Evolutionary conservation across 805 yeast genomes (phyloP).

Genomic region (Metschnikowia lachancei): DNA sequence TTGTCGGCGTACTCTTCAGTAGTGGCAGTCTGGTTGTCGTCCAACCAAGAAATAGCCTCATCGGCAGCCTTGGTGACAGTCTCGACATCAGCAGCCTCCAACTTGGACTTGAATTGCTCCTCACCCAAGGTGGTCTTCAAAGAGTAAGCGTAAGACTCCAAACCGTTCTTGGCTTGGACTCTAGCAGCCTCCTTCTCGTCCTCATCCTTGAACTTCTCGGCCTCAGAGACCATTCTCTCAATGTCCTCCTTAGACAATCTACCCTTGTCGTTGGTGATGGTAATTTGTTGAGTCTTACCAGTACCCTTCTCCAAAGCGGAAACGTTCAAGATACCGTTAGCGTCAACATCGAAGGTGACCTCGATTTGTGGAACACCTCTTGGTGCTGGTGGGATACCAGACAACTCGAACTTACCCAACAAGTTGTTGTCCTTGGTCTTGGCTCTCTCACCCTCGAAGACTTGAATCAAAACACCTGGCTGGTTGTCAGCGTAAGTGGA

Average conservation of each 20-base stretch:
- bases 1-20: constrained; percentile 88
- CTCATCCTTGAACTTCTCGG: constrained; percentile 67
- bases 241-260: constrained; percentile 96
- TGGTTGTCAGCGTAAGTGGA: constrained; percentile 97
- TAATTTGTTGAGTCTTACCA: constrained; percentile 94
- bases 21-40: constrained; percentile 86
- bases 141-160: constrained; percentile 93
- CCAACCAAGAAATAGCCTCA: constrained; percentile 88
- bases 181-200: constrained; percentile 90
- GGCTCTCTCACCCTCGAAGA: constrained; percentile 97
- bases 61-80: constrained; percentile 75
- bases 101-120: constrained; percentile 63
- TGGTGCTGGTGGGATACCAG: constrained; percentile 98
- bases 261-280: constrained; percentile 98
- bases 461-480: constrained; percentile 98
- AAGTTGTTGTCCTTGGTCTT: constrained; percentile 93
- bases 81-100: constrained; percentile 63
- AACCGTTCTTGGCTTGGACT: constrained; percentile 89
- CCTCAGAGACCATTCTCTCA: constrained; percentile 96
- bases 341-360: constrained; percentile 95
- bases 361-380: constrained; percentile 98
- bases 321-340: constrained; percentile 95
- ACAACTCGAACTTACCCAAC: constrained; percentile 93
- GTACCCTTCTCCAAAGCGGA: constrained; percentile 98
- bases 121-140: constrained; percentile 64